Base-by-base conservation (phyloP, 2,329 filamentous ascomycete genomes). In the Arthrobotrys pseudoclavata region DNA sequence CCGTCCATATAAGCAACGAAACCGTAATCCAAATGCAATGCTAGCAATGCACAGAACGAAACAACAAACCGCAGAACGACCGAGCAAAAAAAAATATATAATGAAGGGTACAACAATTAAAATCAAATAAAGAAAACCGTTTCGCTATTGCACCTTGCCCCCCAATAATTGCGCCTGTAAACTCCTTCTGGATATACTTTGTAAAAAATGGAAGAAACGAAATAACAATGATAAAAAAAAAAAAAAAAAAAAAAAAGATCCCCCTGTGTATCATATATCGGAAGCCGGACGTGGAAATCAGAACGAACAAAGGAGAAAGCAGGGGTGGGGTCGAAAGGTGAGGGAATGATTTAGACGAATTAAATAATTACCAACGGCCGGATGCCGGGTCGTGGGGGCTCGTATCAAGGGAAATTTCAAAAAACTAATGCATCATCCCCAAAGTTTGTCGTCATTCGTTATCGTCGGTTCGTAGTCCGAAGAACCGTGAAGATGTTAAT, bases 401-500 rank as follows among this genome's bases (percentile, higher is more conserved):
- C 34, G 34, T 40, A 26, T 24, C 26, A 42, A 70, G 22, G 37
- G 12, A 29, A 34, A 60, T 79, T 53, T 61, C 63, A 74, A 76
- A 72, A n/a, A n/a, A n/a, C n/a, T n/a, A 75, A 67, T 79, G 34
- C 18, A 40, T 37, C 40, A 40, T 66, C 40, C 29, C 40, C 20
- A 18, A 55, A 31, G 29, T 20, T 31, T n/a, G 13, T 55, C 52
- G 12, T 34, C 29, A 60, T 60, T 53, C 34, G 20, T 50, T 63
- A 77, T 37, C 74, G 66, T 47, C 74, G 74, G 53, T 77, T 77
- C 20, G 75, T 79, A 2, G 75, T 79, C 37, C 75, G 69, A 18
- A 79, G 75, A 18, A 79, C 75, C 9, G 75, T 79, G 34, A 79
- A 79, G 4, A 79, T 79, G 48, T 79, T 79, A 26, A 79, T 79